Percentiles rank a stretch among this genome's conserved stretches.
phyloP scores from a whole-genome alignment of 345 rosid genomes.

The Eucalyptus lansdowneana region DNA sequence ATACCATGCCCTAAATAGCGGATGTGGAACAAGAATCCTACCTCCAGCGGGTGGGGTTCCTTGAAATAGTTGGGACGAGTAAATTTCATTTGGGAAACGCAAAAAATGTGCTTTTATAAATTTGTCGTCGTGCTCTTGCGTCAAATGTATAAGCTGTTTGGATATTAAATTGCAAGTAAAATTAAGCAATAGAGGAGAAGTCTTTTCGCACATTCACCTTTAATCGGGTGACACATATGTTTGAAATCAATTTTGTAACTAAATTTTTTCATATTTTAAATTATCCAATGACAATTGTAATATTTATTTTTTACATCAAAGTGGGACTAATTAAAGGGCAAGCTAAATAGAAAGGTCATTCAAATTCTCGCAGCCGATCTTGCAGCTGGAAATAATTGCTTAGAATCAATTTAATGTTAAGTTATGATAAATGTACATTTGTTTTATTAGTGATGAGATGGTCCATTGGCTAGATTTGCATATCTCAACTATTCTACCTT shows the following conservation, averaged over 20 bases:
- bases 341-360: neutral
- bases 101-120: neutral
- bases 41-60: neutral
- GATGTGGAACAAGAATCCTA: neutral
- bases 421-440: neutral
- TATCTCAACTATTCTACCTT: neutral
- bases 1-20: neutral
- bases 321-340: neutral
- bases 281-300: neutral
- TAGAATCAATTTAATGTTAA: neutral
- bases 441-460: neutral
- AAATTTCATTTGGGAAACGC: neutral
- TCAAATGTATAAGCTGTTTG: neutral
- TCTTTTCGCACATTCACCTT: neutral
- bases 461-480: neutral
- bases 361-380: neutral
- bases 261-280: neutral
- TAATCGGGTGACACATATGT: neutral
- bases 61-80: neutral
- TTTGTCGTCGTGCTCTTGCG: neutral
- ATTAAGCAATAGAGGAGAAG: neutral
- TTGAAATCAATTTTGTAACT: neutral
- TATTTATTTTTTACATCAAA: neutral
- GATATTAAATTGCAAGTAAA: neutral
- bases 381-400: neutral